A percentile compares a stretch with the other conserved stretches of the same genome.
Conservation (phyloP, 331 rosid genomes). For the Quercus phellos region DNA sequence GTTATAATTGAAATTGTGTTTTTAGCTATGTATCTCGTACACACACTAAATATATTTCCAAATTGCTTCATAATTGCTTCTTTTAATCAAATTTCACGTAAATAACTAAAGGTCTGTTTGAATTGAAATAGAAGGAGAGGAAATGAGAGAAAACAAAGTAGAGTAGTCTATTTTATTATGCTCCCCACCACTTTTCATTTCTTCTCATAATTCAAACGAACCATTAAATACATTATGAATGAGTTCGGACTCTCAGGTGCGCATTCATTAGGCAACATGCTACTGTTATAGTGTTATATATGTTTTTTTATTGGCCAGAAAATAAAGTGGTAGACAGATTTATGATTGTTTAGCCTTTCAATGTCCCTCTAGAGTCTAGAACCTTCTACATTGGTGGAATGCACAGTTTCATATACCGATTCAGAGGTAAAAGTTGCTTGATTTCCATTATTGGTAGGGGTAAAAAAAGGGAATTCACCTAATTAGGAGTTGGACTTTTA, state of each 20-base stretch:
- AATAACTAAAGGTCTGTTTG: fast-evolving
- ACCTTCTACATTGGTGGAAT: neutral
- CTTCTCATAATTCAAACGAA: no score
- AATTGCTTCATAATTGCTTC: neutral
- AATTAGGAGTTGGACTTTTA: no score
- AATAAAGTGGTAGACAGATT: neutral
- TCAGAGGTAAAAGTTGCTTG: no score
- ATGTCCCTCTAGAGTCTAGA: neutral
- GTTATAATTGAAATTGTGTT: no score
- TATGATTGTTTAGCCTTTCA: neutral
- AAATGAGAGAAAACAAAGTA: fast-evolving
- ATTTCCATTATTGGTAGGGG: no score
- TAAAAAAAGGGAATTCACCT: no score
- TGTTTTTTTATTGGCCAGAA: neutral
- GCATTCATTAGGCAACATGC: neutral
- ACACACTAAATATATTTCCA: no score
- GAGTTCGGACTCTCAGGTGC: no score
- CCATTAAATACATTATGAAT: no score
- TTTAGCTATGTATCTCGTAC: no score
- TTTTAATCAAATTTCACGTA: neutral
- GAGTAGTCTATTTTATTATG: no score
- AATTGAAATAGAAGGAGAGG: fast-evolving
- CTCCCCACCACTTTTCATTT: fast-evolving
- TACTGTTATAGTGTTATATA: neutral
- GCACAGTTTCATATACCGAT: neutral